These are phyloP conservation scores for Skeletonema marinoi DNA, from an alignment of 108 stramenopile species.

Conservation along the genomic window DNA sequence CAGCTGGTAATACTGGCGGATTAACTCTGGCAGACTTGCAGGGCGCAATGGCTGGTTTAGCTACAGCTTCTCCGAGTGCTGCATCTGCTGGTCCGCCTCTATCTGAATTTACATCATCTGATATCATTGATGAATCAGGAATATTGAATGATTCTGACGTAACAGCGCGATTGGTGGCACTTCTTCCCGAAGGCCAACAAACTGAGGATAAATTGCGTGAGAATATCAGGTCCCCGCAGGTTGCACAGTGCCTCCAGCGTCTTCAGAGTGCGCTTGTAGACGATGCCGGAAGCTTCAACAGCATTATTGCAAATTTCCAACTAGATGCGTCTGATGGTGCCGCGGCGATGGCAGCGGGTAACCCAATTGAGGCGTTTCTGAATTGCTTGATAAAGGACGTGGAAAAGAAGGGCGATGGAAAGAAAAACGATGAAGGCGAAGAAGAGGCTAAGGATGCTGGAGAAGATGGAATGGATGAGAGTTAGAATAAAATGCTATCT, in stretches of 20 bases:
- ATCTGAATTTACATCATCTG: conserved; percentile 66
- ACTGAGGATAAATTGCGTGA: conserved; percentile 62
- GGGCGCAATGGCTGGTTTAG: conserved; percentile 79
- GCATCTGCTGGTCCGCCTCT: conserved; percentile 51
- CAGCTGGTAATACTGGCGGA: conserved; percentile 32
- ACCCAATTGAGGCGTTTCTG: conserved; percentile 84
- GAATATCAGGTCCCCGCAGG: conserved; percentile 73
- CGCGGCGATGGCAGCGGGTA: conserved; percentile 47
- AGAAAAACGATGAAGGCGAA: conserved; percentile 11
- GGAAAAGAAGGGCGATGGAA: conserved; percentile 45
- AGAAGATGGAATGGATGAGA: not conserved
- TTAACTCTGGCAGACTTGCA: conserved; percentile 78
- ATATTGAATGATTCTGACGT: conserved; percentile 59
- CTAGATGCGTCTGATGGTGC: conserved; percentile 71
- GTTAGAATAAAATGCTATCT: conserved; percentile 6
- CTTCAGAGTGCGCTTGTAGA: conserved; percentile 72
- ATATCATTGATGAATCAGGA: conserved; percentile 43
- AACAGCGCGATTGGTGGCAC: conserved; percentile 54
- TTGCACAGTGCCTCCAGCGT: conserved; percentile 70
- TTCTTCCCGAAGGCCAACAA: conserved; percentile 77
- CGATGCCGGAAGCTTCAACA: conserved; percentile 66
- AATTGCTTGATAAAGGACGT: conserved; percentile 63
- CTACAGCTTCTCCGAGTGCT: conserved; percentile 39
- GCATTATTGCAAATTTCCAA: conserved; percentile 80
- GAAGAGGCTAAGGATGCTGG: conserved; percentile 12